Evolutionary conservation across 1,284 basidiomycete species (phyloP), one percentile per base, ranked within the genome.

Genomic region (Ustilago hordei): DNA sequence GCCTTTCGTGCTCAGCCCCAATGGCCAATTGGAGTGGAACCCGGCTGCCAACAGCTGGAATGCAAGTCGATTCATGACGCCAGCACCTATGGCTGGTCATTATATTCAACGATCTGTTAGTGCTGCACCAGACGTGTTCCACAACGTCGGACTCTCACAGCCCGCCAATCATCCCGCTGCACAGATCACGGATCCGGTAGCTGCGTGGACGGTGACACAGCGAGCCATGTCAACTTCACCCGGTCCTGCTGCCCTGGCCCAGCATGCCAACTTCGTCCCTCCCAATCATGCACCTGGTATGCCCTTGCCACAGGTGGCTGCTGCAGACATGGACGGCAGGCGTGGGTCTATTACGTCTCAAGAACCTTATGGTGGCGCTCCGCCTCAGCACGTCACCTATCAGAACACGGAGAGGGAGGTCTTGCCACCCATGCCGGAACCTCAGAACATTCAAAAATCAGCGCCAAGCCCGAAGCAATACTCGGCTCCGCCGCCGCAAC

Each of bases 101-200:
- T 23, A 43, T 0, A 69, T 81, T 6, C 73, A 69, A 12, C 60
- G 75, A 35, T 67, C 77, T 8, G 68, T 64, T 45, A 81, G 78
- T 53, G 80, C 80, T 12, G 78, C 72, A 13, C 80, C 80, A 12
- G 69, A 78, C 19, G 36, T 80, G 17, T 62, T 60, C 28, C 74
- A 68, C 31, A 76, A 69, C 17, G 47, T 57, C 11, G 50, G 50
- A n/a, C 60, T 36, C 17, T n/a, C 50, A 17, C 62, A 60, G 15
- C 39, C 36, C 4, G 36, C 48, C 12, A 47, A 12, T 8, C 38
- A 39, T 15, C n/a, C 60, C 6, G 31, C 50, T 28, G 47, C 50
- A 19, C 47, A 31, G 13, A 52, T 38, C 9, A 35, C 54, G 23
- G 60, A 64, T 31, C 59, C 68, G 7, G 53, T 62, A 0, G 60